Base-by-base conservation (phyloP, 140 eudicot genomes). In the Senecio squalidus region DNA sequence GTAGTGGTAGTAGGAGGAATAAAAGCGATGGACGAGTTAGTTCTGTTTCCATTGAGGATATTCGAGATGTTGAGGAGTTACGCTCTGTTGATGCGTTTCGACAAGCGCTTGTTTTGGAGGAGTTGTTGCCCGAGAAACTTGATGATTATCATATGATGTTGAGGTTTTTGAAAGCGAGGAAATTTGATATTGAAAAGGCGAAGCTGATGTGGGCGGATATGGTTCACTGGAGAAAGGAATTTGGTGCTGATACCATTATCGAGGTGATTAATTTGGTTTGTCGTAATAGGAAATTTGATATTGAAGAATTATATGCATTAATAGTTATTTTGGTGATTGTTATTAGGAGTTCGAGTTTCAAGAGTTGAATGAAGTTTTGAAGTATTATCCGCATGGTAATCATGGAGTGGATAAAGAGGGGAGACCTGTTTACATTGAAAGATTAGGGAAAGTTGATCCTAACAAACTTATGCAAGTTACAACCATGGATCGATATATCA, bases 381-480 rank as follows among this genome's bases (percentile, higher is more conserved):
- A 85, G 74, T 82, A 85, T 45, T 89, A 89, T 61, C 97, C 97
- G n/a, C 97, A 89, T 66, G 95, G 97, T 34, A 74, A 89, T 80
- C 97, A 89, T 75, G 97, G 97, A 46, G 93, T 89, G 36, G 97
- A 89, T 70, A 89, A 85, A 69, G 93, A 85, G 57, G 97, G 97
- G 36, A 82, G 95, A 63, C 97, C 97, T 53, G 77, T 89, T 20
- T 89, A 89, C 80, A 85, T 89, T 57, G 97, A 89, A 77, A 80
- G 86, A 65, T 72, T 89, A 58, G 97, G 97, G 58, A 89, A 80
- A 72, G 95, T 89, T 54, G 97, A 89, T 54, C 83, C 97, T 11
- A 80, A 77, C 84, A 89, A 85, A 71, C 95, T 89, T 21, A 89
- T 89, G 97, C 95, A 89, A 82, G 97, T 82, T 44, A 89, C 97